A percentile compares a stretch with the other conserved stretches of the same genome.
Conservation (phyloP, 495 filamentous ascomycete genomes). For the Aspergillus haitiensis region DNA sequence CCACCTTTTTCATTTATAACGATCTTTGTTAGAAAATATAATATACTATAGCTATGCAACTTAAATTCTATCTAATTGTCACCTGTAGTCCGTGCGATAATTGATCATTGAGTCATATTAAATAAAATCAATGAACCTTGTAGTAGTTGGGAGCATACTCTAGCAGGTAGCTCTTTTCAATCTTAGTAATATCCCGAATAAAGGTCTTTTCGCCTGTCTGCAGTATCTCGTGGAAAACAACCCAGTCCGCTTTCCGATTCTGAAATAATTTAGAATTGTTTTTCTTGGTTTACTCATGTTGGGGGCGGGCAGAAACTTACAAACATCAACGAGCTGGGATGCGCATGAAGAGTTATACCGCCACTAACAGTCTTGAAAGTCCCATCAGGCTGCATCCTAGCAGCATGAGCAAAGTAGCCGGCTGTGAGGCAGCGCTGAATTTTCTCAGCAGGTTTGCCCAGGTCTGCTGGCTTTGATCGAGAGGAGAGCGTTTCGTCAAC, state of each 20-base stretch:
- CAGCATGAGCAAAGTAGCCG: constrained; percentile 94
- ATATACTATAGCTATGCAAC: neutral
- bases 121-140: constrained; percentile 46
- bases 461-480: constrained; percentile 29
- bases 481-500: constrained; percentile 59
- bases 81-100: neutral
- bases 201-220: constrained; percentile 88
- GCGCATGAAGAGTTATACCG: constrained; percentile 72
- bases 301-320: constrained; percentile 42
- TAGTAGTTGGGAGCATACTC: constrained; percentile 91
- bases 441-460: constrained; percentile 60
- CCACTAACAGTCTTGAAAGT: constrained; percentile 81
- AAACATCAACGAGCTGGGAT: constrained; percentile 94
- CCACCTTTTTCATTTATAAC: neutral
- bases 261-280: constrained; percentile 25
- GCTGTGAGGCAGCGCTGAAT: constrained; percentile 85
- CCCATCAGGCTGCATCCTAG: constrained; percentile 93
- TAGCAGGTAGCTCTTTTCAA: constrained; percentile 85
- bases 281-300: no score
- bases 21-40: neutral
- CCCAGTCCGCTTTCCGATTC: constrained; percentile 97
- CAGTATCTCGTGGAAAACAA: constrained; percentile 93
- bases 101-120: constrained; percentile 15
- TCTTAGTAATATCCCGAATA: constrained; percentile 87
- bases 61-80: no score